Percentiles rank a stretch among this genome's conserved stretches.
These are phyloP conservation scores for Rhynchosporium agropyri DNA, from an alignment of 2,329 filamentous ascomycete genomes.

Conservation along the genomic window DNA sequence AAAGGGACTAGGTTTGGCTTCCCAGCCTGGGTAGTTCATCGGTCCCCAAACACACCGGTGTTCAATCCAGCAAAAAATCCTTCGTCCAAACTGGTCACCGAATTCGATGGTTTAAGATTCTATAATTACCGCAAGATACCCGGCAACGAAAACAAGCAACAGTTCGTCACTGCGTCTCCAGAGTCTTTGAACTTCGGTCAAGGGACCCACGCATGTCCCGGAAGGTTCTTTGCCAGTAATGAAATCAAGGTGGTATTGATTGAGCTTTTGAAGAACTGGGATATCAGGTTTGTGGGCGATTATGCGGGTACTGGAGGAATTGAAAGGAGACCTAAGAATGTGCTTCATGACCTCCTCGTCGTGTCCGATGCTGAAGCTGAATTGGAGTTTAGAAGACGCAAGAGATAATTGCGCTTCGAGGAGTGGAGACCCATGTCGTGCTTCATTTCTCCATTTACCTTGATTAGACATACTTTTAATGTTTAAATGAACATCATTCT, in stretches of 20 bases:
- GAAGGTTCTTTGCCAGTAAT: constrained; percentile 47
- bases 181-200: constrained; percentile 47
- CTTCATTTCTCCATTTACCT: too few relatives aligned
- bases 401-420: background rate
- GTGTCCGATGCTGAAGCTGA: constrained; percentile 26
- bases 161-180: constrained; percentile 44
- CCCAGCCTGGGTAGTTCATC: constrained; percentile 37
- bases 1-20: constrained; percentile 39
- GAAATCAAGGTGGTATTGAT: constrained; percentile 53
- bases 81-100: constrained; percentile 6
- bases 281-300: constrained; percentile 63
- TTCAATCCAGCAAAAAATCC: constrained; percentile 35
- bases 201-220: constrained; percentile 49
- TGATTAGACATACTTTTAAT: too few relatives aligned
- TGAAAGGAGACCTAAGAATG: constrained; percentile 62
- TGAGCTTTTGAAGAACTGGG: constrained; percentile 43
- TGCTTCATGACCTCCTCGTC: constrained; percentile 11
- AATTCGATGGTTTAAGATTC: constrained; percentile 38
- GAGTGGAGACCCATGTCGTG: too few relatives aligned
- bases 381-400: constrained; percentile 31
- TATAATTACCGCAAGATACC: constrained; percentile 30
- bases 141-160: constrained; percentile 38
- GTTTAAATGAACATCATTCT: too few relatives aligned
- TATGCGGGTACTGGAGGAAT: constrained; percentile 76
- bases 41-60: constrained; percentile 32